Conservation (phyloP, 169 alveolate species). For the Cryptosporidium tyzzeri region DNA sequence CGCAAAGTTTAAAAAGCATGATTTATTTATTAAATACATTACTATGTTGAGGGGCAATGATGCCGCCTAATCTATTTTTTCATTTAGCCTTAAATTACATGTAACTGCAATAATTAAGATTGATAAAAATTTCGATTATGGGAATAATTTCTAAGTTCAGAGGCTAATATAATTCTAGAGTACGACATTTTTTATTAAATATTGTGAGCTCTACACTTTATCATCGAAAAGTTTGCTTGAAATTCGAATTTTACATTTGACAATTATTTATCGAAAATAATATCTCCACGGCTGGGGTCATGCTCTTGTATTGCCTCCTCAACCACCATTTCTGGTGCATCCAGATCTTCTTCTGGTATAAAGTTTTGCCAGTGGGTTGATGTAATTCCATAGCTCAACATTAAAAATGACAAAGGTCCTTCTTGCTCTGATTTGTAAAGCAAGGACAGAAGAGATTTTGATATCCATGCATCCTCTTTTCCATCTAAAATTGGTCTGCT, state of each 20-base stretch:
- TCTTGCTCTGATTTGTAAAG: constrained; percentile 31
- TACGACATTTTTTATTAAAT: not conserved
- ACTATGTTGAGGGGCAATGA: not conserved
- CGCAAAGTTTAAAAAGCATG: constrained; percentile 10
- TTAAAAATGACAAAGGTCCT: constrained; percentile 19
- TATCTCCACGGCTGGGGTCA: constrained; percentile 6
- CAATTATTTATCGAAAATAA: constrained; percentile 1
- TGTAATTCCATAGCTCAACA: constrained; percentile 46
- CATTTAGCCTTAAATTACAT: not conserved
- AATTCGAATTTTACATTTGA: not conserved
- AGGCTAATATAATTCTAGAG: not conserved
- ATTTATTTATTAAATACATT: not conserved
- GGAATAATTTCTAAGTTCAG: not conserved
- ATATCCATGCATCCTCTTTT: constrained; percentile 28
- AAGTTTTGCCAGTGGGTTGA: constrained; percentile 34
- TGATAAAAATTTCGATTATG: not conserved
- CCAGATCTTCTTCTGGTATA: not conserved
- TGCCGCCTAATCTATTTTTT: constrained; percentile 9
- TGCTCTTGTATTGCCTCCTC: constrained; percentile 3
- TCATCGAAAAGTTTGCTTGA: not conserved
- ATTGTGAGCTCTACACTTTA: not conserved
- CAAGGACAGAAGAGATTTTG: constrained; percentile 27
- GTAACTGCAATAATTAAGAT: not conserved
- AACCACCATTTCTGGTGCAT: constrained; percentile 18
- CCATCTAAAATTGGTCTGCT: not conserved